Evolutionary conservation across 495 filamentous ascomycete species (phyloP).

Genomic region (Polyplosphaeria fusca): DNA sequence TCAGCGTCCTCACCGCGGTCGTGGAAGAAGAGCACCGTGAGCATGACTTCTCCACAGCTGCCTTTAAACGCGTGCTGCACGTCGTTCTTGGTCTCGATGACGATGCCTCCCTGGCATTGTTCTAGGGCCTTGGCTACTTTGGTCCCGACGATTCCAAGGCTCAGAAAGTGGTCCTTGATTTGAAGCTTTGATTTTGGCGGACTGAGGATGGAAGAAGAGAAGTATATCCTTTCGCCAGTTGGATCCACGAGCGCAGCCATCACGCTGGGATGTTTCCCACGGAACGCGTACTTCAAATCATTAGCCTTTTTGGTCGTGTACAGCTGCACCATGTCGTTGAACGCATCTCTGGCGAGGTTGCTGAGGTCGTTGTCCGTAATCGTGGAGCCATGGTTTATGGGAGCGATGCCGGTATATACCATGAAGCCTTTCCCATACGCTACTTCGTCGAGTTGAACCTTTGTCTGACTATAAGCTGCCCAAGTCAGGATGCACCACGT

Average conservation of each 20-base stretch:
- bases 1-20: background rate
- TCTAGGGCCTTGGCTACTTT: background rate
- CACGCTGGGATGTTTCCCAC: background rate
- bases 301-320: background rate
- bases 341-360: background rate
- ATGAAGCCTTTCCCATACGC: background rate
- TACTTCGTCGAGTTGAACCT: background rate
- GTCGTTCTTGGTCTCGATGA: background rate
- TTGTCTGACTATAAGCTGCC: too few species aligned
- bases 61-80: background rate
- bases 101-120: background rate
- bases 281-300: background rate
- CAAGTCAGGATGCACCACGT: too few species aligned
- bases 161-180: background rate
- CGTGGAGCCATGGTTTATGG: background rate
- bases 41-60: background rate
- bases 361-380: background rate
- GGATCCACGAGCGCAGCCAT: background rate
- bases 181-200: background rate
- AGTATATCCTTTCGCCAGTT: background rate
- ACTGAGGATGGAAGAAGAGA: background rate
- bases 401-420: background rate
- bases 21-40: background rate
- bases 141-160: background rate
- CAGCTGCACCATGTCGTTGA: background rate